Evolutionary conservation across 2,329 filamentous ascomycete genomes (phyloP), one percentile per base, ranked within the genome.

Genomic region (Drechslerella coelobrocha): DNA sequence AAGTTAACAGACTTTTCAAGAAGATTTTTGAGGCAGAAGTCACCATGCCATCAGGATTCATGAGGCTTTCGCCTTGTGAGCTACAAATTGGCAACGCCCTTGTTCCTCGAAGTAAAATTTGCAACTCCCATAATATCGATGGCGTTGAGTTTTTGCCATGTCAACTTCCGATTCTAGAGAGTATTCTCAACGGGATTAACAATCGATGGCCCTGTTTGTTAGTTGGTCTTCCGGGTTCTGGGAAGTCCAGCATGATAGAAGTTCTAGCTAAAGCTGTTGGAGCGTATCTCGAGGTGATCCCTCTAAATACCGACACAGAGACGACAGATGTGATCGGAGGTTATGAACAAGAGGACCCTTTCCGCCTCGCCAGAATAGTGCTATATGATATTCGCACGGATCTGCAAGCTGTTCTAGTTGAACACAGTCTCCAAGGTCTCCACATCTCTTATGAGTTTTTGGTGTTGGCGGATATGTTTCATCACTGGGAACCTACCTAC

Each of bases 241-340:
- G 94, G 26, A 99, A 99, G 79, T 93, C 91, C 0, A 85, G 86
- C 3, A 82, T 96, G 3, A 81, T 99, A 12, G 84, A 88, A 68
- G 88, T 93, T 73, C 83, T 96, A 26, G 92, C 94, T n/a, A 88
- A 89, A 10, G 80, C 89, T 23, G 86, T 86, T 43, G 94, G 94
- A 23, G 89, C 89, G 61, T 83, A 86, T 0, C 81, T 97, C 2
- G 85, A 92, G 29, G 89, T 91, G 14, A 90, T 97, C 75, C 88
- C 92, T 0, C 86, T 99, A 80, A 99, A 96, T 77, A 89, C 92
- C 5, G 95, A 99, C 75, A 90, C 96, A 47, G 94, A 99, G 78
- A 92, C 93, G 0, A 96, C 96, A 87, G 94, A 99, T 79, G 85
- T 99, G 61, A 91, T 99, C 62, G 94, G 94, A 76, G 94, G 94